These are phyloP conservation scores for Letharia lupina DNA, from an alignment of 495 filamentous ascomycete species.

Conservation along the genomic window DNA sequence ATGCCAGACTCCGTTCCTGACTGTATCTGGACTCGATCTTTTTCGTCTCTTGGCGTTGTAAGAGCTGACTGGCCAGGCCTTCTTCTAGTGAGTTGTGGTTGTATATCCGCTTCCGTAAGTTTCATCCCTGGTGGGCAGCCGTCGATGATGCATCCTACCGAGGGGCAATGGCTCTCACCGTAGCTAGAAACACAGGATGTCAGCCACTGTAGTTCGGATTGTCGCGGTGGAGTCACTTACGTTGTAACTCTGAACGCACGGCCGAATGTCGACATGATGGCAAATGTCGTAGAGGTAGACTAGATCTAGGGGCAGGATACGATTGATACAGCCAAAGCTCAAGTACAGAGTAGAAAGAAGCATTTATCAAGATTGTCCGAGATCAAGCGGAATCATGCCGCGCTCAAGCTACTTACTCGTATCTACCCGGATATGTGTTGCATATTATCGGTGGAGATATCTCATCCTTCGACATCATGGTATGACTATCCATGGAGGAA, in stretches of 20 bases:
- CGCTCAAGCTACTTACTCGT: background rate
- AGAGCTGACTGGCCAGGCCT: slow-evolving; percentile 85
- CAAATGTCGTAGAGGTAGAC: background rate
- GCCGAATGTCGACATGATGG: slow-evolving; percentile 83
- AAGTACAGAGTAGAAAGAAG: background rate
- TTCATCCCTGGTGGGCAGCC: slow-evolving; percentile 83
- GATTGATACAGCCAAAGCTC: background rate
- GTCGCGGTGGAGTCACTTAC: slow-evolving; percentile 41
- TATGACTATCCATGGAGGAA: no score
- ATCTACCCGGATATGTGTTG: no score
- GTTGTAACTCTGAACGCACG: slow-evolving; percentile 76
- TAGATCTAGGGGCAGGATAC: background rate
- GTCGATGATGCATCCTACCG: slow-evolving; percentile 86
- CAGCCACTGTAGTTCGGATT: slow-evolving; percentile 14
- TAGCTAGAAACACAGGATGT: slow-evolving; percentile 45
- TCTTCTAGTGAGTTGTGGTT: slow-evolving; percentile 87
- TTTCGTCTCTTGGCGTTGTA: slow-evolving; percentile 88
- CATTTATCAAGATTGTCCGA: background rate
- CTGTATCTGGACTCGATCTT: slow-evolving; percentile 85
- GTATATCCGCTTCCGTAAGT: slow-evolving; percentile 82
- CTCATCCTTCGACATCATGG: no score
- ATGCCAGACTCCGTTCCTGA: slow-evolving; percentile 89
- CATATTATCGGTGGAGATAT: no score
- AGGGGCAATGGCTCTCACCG: slow-evolving; percentile 84
- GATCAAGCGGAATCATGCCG: slow-evolving; percentile 3